These are phyloP conservation scores for Simmondsia chinensis DNA, from an alignment of 148 eudicot species.

Conservation along the genomic window DNA sequence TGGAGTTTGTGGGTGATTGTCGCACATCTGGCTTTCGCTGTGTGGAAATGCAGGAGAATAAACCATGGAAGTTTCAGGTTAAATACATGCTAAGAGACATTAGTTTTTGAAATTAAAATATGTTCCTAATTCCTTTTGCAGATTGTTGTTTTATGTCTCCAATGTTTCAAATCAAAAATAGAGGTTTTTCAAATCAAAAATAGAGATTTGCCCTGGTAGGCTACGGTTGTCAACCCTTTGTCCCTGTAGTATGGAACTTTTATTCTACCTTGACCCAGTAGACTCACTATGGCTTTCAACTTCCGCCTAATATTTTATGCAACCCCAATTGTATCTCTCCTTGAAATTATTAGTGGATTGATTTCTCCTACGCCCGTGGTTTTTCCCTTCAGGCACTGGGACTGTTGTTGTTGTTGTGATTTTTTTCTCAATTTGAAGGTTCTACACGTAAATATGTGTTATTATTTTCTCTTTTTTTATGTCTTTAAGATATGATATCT, in stretches of 20 bases:
- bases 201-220: too few species aligned
- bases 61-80: conserved; percentile 89
- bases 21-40: conserved; percentile 92
- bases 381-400: too few species aligned
- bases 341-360: neutral
- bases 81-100: too few species aligned
- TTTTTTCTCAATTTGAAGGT: neutral
- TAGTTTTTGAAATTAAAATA: neutral
- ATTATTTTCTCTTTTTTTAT: neutral
- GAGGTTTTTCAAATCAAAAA: too few species aligned
- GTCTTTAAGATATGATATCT: too few species aligned
- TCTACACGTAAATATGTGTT: neutral
- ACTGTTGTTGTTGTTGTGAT: neutral
- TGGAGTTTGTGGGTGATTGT: conserved; percentile 60
- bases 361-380: too few species aligned
- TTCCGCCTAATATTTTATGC: neutral
- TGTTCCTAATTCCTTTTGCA: neutral
- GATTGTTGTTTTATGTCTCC: neutral
- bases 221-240: too few species aligned
- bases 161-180: neutral
- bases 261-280: too few species aligned
- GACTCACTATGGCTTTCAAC: neutral
- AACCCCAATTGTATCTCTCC: neutral
- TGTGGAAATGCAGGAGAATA: conserved; percentile 83
- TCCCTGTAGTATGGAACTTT: too few species aligned